A percentile compares a stretch with the other conserved stretches of the same genome.
Conservation (phyloP, 2,329 filamentous ascomycete genomes). For the Talaromyces sp. region DNA sequence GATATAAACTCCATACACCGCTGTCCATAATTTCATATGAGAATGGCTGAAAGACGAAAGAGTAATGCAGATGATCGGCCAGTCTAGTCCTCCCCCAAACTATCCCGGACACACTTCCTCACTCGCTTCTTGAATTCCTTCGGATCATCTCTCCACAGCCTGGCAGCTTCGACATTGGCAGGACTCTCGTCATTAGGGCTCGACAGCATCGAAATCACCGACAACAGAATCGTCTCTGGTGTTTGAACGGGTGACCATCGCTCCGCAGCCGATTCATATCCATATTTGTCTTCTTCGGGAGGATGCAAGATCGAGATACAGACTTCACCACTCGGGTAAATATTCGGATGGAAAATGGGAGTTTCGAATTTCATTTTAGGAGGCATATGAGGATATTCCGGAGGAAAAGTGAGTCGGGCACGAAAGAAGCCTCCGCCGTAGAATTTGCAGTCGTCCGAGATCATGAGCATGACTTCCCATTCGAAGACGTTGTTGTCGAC, state of each 20-base stretch:
- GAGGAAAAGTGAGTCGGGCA: slow-evolving; percentile 75
- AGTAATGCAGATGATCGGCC: neutral
- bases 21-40: neutral
- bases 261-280: slow-evolving; percentile 85
- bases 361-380: slow-evolving; percentile 82
- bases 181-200: slow-evolving; percentile 93
- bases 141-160: slow-evolving; percentile 75
- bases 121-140: slow-evolving; percentile 74
- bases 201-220: slow-evolving; percentile 85
- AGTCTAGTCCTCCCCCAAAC: slow-evolving; percentile 62
- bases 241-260: slow-evolving; percentile 94
- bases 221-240: slow-evolving; percentile 87
- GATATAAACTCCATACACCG: slow-evolving; percentile 7
- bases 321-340: slow-evolving; percentile 80
- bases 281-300: slow-evolving; percentile 87
- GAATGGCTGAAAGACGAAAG: neutral
- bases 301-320: slow-evolving; percentile 98
- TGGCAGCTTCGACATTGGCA: slow-evolving; percentile 89
- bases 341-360: slow-evolving; percentile 91
- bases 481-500: slow-evolving; percentile 84
- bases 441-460: slow-evolving; percentile 86
- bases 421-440: slow-evolving; percentile 97
- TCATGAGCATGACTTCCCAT: slow-evolving; percentile 99
- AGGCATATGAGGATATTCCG: slow-evolving; percentile 78
- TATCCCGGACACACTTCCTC: slow-evolving; percentile 73